These are phyloP conservation scores for Salinomyces thailandicus DNA, from an alignment of 2,329 filamentous ascomycete genomes.

Conservation along the genomic window DNA sequence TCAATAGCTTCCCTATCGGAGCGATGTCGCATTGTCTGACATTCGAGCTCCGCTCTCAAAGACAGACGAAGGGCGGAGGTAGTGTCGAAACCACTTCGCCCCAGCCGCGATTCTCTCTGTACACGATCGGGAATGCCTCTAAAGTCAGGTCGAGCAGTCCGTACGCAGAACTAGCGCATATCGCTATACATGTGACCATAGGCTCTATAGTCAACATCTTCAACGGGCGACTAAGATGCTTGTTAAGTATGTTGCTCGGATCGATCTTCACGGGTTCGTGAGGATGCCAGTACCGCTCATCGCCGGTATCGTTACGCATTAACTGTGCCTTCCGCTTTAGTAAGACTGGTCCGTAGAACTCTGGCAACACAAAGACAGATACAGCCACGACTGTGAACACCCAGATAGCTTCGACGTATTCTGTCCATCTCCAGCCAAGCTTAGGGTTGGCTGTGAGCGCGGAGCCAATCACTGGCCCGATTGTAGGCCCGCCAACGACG, in stretches of 20 bases:
- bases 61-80: too few relatives aligned
- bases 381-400: constrained; percentile 21
- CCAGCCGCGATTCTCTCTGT: too few relatives aligned
- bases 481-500: constrained; percentile 30
- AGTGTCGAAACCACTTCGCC: too few relatives aligned
- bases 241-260: constrained; percentile 31
- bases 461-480: constrained; percentile 33
- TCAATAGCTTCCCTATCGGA: too few relatives aligned
- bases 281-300: constrained; percentile 34
- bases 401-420: constrained; percentile 35
- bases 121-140: constrained; percentile 40
- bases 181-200: constrained; percentile 40
- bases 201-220: constrained; percentile 39
- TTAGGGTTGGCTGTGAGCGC: constrained; percentile 30
- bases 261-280: constrained; percentile 36
- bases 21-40: too few relatives aligned
- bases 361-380: constrained; percentile 28
- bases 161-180: constrained; percentile 40
- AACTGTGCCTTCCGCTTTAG: constrained; percentile 30
- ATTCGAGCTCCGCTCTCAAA: too few relatives aligned
- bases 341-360: constrained; percentile 31
- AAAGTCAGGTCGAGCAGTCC: constrained; percentile 38
- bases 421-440: constrained; percentile 38
- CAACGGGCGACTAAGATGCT: constrained; percentile 34
- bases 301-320: constrained; percentile 30